phyloP scores from a whole-genome alignment of 2,329 filamentous ascomycete genomes.

The Penicillium sp. region DNA sequence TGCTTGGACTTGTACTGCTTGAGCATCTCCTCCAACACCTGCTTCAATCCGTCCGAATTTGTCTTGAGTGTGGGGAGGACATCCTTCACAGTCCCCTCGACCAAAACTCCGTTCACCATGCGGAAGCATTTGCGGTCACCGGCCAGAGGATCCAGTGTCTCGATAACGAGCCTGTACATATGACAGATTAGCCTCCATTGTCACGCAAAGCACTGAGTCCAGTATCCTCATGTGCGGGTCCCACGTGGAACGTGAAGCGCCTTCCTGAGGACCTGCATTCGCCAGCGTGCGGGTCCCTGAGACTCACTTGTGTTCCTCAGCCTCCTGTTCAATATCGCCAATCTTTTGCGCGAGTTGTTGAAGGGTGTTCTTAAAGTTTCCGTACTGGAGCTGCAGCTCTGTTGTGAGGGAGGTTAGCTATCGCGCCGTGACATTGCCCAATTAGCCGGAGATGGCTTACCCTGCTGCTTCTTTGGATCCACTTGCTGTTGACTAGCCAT shows the following conservation, averaged over 20 bases:
- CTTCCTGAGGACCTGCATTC: neutral
- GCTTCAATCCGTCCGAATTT: constrained; percentile 89
- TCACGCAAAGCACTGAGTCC: neutral
- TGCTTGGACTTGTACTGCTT: constrained; percentile 97
- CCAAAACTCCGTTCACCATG: constrained; percentile 94
- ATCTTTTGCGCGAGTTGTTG: constrained; percentile 96
- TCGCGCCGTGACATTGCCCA: neutral
- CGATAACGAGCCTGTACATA: constrained; percentile 74
- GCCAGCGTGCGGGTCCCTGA: neutral
- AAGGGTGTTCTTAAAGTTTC: constrained; percentile 64
- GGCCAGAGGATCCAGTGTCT: constrained; percentile 80
- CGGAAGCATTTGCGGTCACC: constrained; percentile 94
- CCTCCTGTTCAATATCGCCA: constrained; percentile 94
- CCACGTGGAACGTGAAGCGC: neutral
- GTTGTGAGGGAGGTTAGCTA: constrained; percentile 9
- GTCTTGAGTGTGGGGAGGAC: constrained; percentile 87
- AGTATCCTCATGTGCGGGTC: neutral
- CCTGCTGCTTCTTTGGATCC: constrained; percentile 48
- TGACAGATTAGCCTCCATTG: constrained; percentile 15
- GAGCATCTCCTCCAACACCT: constrained; percentile 88
- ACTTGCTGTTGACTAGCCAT: constrained; percentile 44
- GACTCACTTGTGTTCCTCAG: constrained; percentile 93
- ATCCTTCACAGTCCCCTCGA: constrained; percentile 90
- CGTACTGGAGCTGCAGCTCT: constrained; percentile 52
- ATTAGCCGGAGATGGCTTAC: constrained; percentile 25